Evolutionary conservation across 2,329 filamentous ascomycete species (phyloP).

Genomic region (Pestalotiopsis sp.): DNA sequence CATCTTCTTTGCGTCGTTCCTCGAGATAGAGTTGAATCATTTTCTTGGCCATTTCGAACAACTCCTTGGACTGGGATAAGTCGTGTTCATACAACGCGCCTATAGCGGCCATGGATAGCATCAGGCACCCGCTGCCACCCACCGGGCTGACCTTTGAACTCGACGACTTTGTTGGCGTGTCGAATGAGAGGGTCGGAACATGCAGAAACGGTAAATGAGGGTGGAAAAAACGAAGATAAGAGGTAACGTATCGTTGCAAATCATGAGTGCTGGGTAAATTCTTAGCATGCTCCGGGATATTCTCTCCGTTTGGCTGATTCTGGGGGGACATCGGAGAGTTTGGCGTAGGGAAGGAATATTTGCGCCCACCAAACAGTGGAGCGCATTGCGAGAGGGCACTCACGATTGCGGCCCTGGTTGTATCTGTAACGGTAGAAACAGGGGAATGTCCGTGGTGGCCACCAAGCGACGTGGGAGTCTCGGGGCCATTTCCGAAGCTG

Average conservation of each 20-base stretch:
- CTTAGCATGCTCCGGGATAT: slow-evolving; percentile 53
- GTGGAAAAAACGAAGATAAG: slow-evolving; percentile 91
- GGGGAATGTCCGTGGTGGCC: slow-evolving; percentile 62
- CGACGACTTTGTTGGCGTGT: slow-evolving; percentile 70
- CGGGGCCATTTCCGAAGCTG: slow-evolving; percentile 62
- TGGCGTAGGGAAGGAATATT: slow-evolving; percentile 64
- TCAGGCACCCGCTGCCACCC: slow-evolving; percentile 83
- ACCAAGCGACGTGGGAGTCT: slow-evolving; percentile 73
- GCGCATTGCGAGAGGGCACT: slow-evolving; percentile 60
- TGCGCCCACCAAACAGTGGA: slow-evolving; percentile 56
- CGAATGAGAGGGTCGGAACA: slow-evolving; percentile 88
- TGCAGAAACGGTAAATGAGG: slow-evolving; percentile 95
- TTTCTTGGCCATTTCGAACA: slow-evolving; percentile 93
- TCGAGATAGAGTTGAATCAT: slow-evolving; percentile 94
- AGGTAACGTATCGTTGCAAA: slow-evolving; percentile 85
- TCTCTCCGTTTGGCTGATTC: slow-evolving; percentile 48
- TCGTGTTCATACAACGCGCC: slow-evolving; percentile 81
- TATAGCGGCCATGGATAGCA: slow-evolving; percentile 84
- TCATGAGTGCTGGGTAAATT: slow-evolving; percentile 80
- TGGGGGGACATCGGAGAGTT: slow-evolving; percentile 58
- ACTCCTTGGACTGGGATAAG: slow-evolving; percentile 73
- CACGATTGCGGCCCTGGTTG: slow-evolving; percentile 63
- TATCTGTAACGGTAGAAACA: slow-evolving; percentile 66
- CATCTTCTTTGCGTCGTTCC: slow-evolving; percentile 83
- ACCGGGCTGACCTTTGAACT: slow-evolving; percentile 62